Percentiles rank a stretch among this genome's conserved stretches.
phyloP scores from a whole-genome alignment of 805 yeast genomes.

The Candida sanyiensis region DNA sequence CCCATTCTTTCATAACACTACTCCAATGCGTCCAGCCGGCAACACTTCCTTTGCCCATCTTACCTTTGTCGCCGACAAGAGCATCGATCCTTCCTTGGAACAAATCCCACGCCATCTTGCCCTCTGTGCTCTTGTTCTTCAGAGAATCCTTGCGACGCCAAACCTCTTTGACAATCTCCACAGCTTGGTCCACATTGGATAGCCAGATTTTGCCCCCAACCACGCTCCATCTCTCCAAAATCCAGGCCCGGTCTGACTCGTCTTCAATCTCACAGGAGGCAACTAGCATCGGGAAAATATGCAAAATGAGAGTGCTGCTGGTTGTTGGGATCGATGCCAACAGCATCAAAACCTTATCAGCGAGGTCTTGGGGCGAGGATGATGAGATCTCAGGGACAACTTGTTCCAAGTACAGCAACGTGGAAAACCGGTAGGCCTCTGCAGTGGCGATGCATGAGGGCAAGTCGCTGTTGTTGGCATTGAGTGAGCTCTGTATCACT shows the following conservation, averaged over 20 bases:
- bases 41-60: conserved; percentile 36
- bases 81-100: conserved; percentile 23
- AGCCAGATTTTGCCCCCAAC: conserved; percentile 52
- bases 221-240: conserved; percentile 49
- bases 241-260: conserved; percentile 59
- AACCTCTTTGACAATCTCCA: conserved; percentile 65
- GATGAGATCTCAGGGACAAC: conserved; percentile 68
- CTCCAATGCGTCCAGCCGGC: conserved; percentile 59
- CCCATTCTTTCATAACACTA: conserved; percentile 68
- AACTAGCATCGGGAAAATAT: conserved; percentile 59
- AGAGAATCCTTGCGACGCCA: conserved; percentile 53
- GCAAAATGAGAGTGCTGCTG: conserved; percentile 51
- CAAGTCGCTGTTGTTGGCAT: conserved; percentile 36
- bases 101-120: conserved; percentile 17
- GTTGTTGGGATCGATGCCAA: conserved; percentile 58
- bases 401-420: conserved; percentile 57
- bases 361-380: conserved; percentile 45
- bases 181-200: conserved; percentile 60
- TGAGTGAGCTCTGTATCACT: conserved; percentile 37
- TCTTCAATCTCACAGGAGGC: conserved; percentile 61
- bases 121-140: conserved; percentile 2
- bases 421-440: conserved; percentile 59
- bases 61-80: conserved; percentile 15
- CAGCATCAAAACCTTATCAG: conserved; percentile 53
- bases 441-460: conserved; percentile 63